phyloP scores from a whole-genome alignment of 305 asterid genomes.

The Fraxinus ornus region DNA sequence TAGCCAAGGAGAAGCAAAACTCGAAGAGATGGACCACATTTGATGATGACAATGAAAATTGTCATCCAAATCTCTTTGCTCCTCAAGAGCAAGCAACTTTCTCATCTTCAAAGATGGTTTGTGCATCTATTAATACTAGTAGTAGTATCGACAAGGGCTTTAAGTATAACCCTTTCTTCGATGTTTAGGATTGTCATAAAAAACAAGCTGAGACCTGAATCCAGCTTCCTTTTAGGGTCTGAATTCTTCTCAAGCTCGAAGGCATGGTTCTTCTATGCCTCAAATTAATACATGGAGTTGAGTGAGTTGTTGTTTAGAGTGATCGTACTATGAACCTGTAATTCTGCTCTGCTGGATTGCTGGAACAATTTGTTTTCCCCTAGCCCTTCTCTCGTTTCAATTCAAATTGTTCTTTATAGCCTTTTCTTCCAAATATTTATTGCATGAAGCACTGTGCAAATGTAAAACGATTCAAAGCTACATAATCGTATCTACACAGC shows the following conservation, averaged over 20 bases:
- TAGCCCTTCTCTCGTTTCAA: not conserved
- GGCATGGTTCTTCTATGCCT: conserved; percentile 25
- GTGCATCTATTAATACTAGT: conserved; percentile 25
- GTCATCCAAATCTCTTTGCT: conserved; percentile 64
- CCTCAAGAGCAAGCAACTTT: conserved; percentile 36
- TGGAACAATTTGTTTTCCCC: conserved; percentile 7
- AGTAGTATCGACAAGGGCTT: conserved; percentile 71
- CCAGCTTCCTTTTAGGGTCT: conserved; percentile 23
- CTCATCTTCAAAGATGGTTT: conserved; percentile 38
- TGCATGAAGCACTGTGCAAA: not conserved
- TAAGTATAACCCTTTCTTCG: conserved; percentile 74
- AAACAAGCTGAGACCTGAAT: conserved; percentile 39
- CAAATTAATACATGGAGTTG: not conserved
- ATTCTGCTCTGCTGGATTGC: conserved; percentile 2
- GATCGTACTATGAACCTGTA: not conserved
- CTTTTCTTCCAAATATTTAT: not conserved
- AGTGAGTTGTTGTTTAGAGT: not conserved
- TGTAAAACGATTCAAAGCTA: conserved; percentile 8
- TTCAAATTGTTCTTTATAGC: not conserved
- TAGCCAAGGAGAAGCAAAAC: conserved; percentile 27
- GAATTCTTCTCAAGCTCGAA: not conserved
- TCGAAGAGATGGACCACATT: conserved; percentile 57
- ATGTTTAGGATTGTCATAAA: conserved; percentile 32
- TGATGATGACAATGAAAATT: conserved; percentile 56
- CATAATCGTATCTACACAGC: conserved; percentile 10